Conservation (phyloP, 2,329 filamentous ascomycete species). For the Exophiala aquamarina region DNA sequence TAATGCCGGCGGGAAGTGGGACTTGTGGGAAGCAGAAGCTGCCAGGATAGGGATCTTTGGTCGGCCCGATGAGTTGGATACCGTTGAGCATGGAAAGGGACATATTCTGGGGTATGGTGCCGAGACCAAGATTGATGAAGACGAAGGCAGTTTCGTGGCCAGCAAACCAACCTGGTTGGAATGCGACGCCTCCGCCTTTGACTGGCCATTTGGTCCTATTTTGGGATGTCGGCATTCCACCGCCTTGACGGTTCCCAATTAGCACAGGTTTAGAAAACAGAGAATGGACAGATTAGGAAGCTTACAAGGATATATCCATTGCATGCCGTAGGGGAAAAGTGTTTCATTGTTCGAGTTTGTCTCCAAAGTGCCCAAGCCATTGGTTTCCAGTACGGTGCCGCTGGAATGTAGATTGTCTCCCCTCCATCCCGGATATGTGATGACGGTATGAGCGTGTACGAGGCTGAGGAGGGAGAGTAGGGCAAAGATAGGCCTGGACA, state of each 20-base stretch:
- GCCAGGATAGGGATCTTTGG: slow-evolving; percentile 81
- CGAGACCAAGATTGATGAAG: slow-evolving; percentile 89
- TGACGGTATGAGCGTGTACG: slow-evolving; percentile 66
- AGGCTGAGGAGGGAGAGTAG: slow-evolving; percentile 38
- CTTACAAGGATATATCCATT: slow-evolving; percentile 94
- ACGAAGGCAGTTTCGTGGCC: slow-evolving; percentile 80
- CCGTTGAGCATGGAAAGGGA: slow-evolving; percentile 76
- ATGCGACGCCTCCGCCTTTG: slow-evolving; percentile 77
- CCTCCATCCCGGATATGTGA: slow-evolving; percentile 83
- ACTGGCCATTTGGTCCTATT: slow-evolving; percentile 95
- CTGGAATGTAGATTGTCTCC: slow-evolving; percentile 83
- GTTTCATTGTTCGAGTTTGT: slow-evolving; percentile 42
- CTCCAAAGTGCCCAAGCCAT: slow-evolving; percentile 48
- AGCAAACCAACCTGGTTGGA: slow-evolving; percentile 95
- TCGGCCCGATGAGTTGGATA: slow-evolving; percentile 80
- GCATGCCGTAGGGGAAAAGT: slow-evolving; percentile 80
- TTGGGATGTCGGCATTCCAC: slow-evolving; percentile 71
- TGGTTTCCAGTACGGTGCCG: slow-evolving; percentile 52
- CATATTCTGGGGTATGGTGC: slow-evolving; percentile 81
- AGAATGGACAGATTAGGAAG: slow-evolving; percentile 24
- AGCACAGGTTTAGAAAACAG: slow-evolving; percentile 8
- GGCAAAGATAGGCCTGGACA: slow-evolving; percentile 25
- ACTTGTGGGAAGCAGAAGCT: slow-evolving; percentile 89
- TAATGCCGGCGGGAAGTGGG: slow-evolving; percentile 71
- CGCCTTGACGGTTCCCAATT: slow-evolving; percentile 57